Conservation (phyloP, 306 rosid genomes). For the Heteromeles arbutifolia region DNA sequence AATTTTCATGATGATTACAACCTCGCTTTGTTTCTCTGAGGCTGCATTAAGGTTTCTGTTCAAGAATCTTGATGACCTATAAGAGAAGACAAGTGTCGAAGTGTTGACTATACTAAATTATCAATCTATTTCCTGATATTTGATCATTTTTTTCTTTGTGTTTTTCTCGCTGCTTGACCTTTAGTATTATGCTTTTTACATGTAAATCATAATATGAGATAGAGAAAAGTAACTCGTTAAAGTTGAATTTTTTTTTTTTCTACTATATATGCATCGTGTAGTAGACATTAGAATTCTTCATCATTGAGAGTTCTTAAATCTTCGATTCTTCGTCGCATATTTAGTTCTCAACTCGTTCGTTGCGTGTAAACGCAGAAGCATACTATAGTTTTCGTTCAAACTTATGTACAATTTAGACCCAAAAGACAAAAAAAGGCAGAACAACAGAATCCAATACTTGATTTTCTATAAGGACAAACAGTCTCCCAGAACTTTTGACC, state of each 20-base stretch:
- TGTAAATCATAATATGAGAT: background rate
- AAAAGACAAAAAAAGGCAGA: constrained; percentile 1
- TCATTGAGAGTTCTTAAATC: background rate
- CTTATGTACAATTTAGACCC: background rate
- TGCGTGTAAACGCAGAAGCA: background rate
- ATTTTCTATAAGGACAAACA: background rate
- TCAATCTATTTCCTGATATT: background rate
- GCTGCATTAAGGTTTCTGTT: constrained; percentile 24
- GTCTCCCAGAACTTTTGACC: constrained; percentile 6
- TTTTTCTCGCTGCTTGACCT: background rate
- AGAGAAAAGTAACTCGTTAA: background rate
- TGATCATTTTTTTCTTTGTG: background rate
- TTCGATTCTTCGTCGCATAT: too few relatives aligned
- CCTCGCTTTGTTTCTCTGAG: constrained; percentile 63
- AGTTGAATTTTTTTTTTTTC: too few relatives aligned
- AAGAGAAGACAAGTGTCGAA: constrained; percentile 58
- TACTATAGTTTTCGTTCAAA: background rate
- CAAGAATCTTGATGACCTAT: constrained; percentile 37
- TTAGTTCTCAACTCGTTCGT: background rate
- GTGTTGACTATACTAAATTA: constrained; percentile 64
- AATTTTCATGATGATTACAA: constrained; percentile 37
- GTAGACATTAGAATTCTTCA: too few relatives aligned
- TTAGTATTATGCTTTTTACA: background rate
- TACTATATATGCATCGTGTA: too few relatives aligned
- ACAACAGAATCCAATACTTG: background rate